These are phyloP conservation scores for Coemansia sp. DNA, from an alignment of 192 early-diverging fungal genomes.

Conservation along the genomic window DNA sequence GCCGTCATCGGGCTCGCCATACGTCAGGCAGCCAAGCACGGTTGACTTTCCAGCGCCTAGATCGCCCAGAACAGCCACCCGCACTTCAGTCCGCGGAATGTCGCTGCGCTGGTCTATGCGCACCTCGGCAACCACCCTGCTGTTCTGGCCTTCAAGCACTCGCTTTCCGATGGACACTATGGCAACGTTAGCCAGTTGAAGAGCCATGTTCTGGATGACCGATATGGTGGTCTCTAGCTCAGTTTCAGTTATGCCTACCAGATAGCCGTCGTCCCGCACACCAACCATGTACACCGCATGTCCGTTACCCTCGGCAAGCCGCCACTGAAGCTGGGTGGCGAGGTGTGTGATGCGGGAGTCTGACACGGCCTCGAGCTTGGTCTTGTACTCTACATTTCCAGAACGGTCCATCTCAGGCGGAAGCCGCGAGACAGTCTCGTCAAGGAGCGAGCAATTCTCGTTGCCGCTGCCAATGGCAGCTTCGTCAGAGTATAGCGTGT, in stretches of 20 bases:
- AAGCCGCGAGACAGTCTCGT: conserved; percentile 49
- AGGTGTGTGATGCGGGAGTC: conserved; percentile 71
- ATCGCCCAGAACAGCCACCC: conserved; percentile 82
- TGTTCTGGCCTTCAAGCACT: conserved; percentile 14
- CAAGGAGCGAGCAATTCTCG: conserved; percentile 30
- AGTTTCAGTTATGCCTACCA: conserved; percentile 65
- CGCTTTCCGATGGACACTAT: conserved; percentile 43
- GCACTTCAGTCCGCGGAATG: conserved; percentile 73
- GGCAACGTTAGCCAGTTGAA: conserved; percentile 33
- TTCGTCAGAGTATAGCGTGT: conserved; percentile 47
- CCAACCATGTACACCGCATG: conserved; percentile 88
- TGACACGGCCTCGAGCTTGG: conserved; percentile 39
- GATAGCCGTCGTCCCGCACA: conserved; percentile 79
- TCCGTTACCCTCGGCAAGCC: conserved; percentile 85
- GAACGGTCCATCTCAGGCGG: conserved; percentile 80
- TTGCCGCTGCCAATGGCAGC: conserved; percentile 5
- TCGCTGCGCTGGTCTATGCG: conserved; percentile 64
- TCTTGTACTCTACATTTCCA: conserved; percentile 91
- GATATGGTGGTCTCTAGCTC: conserved; percentile 35
- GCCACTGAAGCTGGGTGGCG: conserved; percentile 90
- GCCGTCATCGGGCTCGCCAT: conserved; percentile 84
- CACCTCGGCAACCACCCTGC: conserved; percentile 72
- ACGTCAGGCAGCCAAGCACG: conserved; percentile 75
- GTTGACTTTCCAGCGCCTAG: conserved; percentile 84
- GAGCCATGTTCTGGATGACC: conserved; percentile 35